Base-by-base conservation (phyloP, 441 rosid species). In the Mallotus japonicus region DNA sequence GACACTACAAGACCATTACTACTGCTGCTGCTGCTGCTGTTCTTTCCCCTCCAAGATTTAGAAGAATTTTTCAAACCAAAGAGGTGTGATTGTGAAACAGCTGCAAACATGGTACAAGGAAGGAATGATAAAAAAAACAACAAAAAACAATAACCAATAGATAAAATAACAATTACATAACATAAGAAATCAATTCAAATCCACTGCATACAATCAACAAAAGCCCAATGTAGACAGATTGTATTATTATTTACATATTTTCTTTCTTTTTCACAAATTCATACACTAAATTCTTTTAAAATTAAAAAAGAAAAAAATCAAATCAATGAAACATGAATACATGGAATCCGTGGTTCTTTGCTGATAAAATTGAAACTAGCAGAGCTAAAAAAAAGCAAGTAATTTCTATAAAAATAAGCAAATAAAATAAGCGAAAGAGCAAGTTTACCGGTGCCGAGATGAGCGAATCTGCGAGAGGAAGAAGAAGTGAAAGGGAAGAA, bases 31-130 rank as follows among this genome's bases (percentile, higher is more conserved):
- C 77, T 80, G 40, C 73, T n/a, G n/a, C n/a, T 86, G 40, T 68
- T 70, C 67, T 87, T 77, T 76, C 82, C 78, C 80, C 81, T 84
- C 85, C 88, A 77, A 56, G 73, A 76, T 80, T 82, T 85, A 68
- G 87, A 78, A 63, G 87, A 77, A 55, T 81, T 68, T 67, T 76
- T 87, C 70, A 83, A 71, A 50, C 85, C 84, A 70, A 84, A 80
- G 55, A 74, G 74, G 70, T 85, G 85, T 7, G 93, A 80, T 73
- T 85, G 91, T n/a, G 84, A 79, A 78, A 81, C 89, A 83, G 79
- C 98, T 92, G 86, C 56, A 49, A 37, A 37, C 40, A 37, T 6
- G 40, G 40, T 6, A 37, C 40, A 37, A 37, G 40, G 55, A 11
- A 49, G 53, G 55, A 13, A 16, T 15, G n/a, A 20, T 58, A 24